phyloP scores from a whole-genome alignment of 2,329 filamentous ascomycete genomes.

The Hyphodiscus sp. region DNA sequence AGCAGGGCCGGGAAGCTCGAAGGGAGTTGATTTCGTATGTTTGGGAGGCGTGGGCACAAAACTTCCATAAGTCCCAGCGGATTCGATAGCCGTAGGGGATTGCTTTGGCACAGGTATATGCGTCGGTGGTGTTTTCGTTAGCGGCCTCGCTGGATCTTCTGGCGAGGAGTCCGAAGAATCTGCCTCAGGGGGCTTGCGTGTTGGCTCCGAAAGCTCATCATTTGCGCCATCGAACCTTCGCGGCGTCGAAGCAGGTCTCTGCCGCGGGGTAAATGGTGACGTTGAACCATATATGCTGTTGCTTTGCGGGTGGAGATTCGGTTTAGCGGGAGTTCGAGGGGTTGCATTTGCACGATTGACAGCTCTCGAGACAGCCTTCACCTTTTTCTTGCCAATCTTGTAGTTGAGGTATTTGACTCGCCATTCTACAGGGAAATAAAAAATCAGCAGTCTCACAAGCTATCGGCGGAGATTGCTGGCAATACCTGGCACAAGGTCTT shows the following conservation, averaged over 20 bases:
- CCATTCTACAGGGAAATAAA: conserved; percentile 58
- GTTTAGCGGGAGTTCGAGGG: conserved; percentile 30
- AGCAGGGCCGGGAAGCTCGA: conserved; percentile 58
- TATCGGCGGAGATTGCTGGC: background rate
- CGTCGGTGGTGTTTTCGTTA: conserved; percentile 30
- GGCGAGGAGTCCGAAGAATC: conserved; percentile 17
- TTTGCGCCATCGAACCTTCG: conserved; percentile 1
- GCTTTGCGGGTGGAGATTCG: conserved; percentile 7
- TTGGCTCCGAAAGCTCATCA: conserved; percentile 9
- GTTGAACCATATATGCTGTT: conserved; percentile 14
- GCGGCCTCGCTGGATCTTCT: conserved; percentile 8
- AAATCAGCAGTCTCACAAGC: conserved; percentile 1
- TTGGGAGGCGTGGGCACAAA: conserved; percentile 50
- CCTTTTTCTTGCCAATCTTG: conserved; percentile 89
- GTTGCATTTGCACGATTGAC: conserved; percentile 55
- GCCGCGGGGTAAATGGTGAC: background rate
- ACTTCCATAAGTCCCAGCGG: conserved; percentile 51
- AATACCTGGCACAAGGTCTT: conserved; percentile 1
- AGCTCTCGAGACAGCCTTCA: conserved; percentile 75
- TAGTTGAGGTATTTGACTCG: conserved; percentile 90
- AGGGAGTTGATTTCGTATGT: conserved; percentile 29
- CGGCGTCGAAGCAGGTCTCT: conserved; percentile 4
- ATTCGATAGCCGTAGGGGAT: conserved; percentile 3
- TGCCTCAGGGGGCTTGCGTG: conserved; percentile 17
- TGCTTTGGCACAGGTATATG: conserved; percentile 25